A percentile compares a stretch with the other conserved stretches of the same genome.
Conservation (phyloP, 345 rosid genomes). For the Salix viminalis region DNA sequence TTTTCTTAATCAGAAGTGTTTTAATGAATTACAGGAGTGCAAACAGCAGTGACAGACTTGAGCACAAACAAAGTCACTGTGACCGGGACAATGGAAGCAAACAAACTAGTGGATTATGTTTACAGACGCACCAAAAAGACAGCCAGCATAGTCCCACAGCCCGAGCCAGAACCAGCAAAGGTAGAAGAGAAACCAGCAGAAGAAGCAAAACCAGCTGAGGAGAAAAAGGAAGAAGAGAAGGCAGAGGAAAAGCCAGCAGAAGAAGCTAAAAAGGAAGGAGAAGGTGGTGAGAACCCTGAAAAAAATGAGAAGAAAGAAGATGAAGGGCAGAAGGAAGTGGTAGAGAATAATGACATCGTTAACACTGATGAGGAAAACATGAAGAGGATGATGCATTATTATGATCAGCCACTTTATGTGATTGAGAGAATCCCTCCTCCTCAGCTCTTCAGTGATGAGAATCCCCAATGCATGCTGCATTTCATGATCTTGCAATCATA, state of each 20-base stretch:
- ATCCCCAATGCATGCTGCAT: constrained; percentile 95
- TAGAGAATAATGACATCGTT: not conserved
- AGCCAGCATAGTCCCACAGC: constrained; percentile 72
- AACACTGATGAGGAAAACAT: constrained; percentile 47
- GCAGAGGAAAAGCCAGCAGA: constrained; percentile 34
- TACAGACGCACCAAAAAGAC: constrained; percentile 77
- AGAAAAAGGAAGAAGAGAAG: constrained; percentile 26
- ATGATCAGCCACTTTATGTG: constrained; percentile 61
- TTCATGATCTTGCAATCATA: constrained; percentile 29
- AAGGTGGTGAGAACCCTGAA: constrained; percentile 4
- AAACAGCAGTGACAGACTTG: constrained; percentile 64
- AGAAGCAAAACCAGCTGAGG: constrained; percentile 38
- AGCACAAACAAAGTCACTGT: constrained; percentile 69
- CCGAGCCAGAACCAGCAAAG: constrained; percentile 41
- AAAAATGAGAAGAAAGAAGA: not conserved
- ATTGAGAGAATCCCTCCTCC: constrained; percentile 78
- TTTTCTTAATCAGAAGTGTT: not conserved
- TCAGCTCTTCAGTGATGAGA: constrained; percentile 94
- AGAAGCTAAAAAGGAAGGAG: constrained; percentile 23
- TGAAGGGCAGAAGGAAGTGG: not conserved
- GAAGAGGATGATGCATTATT: constrained; percentile 59
- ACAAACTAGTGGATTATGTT: constrained; percentile 75
- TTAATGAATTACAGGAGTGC: constrained; percentile 52
- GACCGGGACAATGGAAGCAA: constrained; percentile 84
- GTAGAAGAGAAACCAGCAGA: constrained; percentile 41